Base-by-base conservation (phyloP, 2,329 filamentous ascomycete species). In the Ophiostoma piceae region DNA sequence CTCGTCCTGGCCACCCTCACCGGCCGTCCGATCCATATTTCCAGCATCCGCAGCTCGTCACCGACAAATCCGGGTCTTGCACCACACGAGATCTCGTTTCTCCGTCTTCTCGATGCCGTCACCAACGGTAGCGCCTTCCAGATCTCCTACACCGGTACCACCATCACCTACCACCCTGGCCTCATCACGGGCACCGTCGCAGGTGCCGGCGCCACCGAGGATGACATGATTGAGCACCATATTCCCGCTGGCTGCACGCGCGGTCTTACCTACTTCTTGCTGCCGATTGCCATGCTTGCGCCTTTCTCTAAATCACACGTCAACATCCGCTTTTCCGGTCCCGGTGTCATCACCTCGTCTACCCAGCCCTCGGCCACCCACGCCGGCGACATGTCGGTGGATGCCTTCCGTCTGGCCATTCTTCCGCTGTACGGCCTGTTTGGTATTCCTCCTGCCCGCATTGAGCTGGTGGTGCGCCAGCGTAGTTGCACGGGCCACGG, bases 111-210 rank as follows among this genome's bases (percentile, higher is more conserved):
- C 77, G 95, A 98, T 79, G 87, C 92, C 74, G 85, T 99, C 76
- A 99, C 95, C 77, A 99, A 99, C 83, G 95, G 95, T 80, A 92
- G 91, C 71, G 89, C 91, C 70, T 92, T 98, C 81, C 94, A 97
- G 77, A 97, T 99, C 75, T 97, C 93, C 12, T 95, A 96, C 81
- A 97, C 93, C 1, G 95, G 95, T 77, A 98, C 95, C 0, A 94
- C 92, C 0, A 87, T 99, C 70, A 90, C 94, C 51, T 99, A 96
- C 81, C 90, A 92, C 74, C 95, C 95, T 0, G 95, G 95, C 47
- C 84, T 99, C 57, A 96, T 99, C 76, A 95, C 92, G 0, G 95
- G 95, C 72, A 90, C 89, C 66, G 88, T 91, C 32, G 84, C 91
- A 26, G 92, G 92, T 22, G 85, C 89, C 67, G 92, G 92, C 75